These are phyloP conservation scores for Mrakiaceae sp. DNA, from an alignment of 1,284 basidiomycete genomes.

Conservation along the genomic window DNA sequence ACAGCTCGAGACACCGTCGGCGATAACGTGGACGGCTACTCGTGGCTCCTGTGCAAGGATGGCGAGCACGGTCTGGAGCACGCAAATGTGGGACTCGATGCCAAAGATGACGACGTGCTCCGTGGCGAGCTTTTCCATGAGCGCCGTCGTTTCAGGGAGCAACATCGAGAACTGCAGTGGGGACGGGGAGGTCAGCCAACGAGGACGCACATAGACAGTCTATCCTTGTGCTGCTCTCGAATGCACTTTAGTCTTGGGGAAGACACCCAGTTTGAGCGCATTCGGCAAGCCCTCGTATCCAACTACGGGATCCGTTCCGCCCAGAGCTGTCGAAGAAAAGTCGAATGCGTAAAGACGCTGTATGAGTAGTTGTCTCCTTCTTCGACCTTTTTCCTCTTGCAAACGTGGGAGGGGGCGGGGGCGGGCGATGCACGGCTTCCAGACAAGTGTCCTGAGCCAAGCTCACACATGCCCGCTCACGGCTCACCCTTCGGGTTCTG, in stretches of 20 bases:
- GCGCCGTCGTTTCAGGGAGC: constrained; percentile 49
- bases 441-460: no score
- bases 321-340: no score
- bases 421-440: no score
- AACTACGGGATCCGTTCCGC: no score
- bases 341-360: no score
- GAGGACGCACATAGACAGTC: constrained; percentile 19
- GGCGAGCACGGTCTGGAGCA: constrained; percentile 67
- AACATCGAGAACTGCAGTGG: constrained; percentile 62
- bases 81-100: constrained; percentile 85
- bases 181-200: background rate
- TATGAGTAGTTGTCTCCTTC: no score
- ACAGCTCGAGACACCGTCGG: constrained; percentile 73
- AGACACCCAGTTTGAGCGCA: constrained; percentile 45
- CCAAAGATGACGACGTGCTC: constrained; percentile 65
- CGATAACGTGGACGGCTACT: constrained; percentile 57
- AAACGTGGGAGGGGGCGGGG: no score
- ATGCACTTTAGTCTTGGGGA: constrained; percentile 47
- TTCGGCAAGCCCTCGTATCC: no score
- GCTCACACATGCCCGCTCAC: no score
- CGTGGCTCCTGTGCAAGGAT: constrained; percentile 40
- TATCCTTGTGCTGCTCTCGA: background rate
- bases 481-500: constrained; percentile 63
- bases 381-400: no score
- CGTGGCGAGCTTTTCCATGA: constrained; percentile 42